phyloP scores from a whole-genome alignment of 805 yeast genomes.

The Cyberlindnera japonica region DNA sequence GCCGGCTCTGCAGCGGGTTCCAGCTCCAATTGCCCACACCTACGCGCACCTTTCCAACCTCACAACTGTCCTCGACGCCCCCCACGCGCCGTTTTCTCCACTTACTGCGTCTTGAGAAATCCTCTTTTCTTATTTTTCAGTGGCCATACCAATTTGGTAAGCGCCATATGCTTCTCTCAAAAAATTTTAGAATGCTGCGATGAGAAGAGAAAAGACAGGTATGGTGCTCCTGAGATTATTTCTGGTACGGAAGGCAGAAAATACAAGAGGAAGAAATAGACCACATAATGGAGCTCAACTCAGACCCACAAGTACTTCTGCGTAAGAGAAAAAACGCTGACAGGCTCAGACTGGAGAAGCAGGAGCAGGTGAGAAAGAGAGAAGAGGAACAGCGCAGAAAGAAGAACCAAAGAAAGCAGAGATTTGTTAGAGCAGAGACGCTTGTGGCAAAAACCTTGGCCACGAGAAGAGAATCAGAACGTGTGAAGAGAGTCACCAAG shows the following conservation, averaged over 20 bases:
- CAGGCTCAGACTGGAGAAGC: conserved; percentile 67
- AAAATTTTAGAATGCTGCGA: conserved; percentile 7
- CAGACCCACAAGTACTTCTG: conserved; percentile 73
- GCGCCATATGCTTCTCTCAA: too few species aligned
- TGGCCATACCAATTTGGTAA: conserved; percentile 2
- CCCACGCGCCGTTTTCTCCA: too few species aligned
- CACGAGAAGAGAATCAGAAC: conserved; percentile 60
- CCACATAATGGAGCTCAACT: conserved; percentile 41
- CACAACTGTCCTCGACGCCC: too few species aligned
- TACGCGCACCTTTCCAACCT: too few species aligned
- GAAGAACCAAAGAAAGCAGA: conserved; percentile 41
- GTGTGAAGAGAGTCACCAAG: conserved; percentile 60
- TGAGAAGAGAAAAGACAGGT: neutral
- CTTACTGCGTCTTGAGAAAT: too few species aligned
- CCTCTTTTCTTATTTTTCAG: neutral
- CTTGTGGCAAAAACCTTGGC: conserved; percentile 64
- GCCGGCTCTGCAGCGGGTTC: too few species aligned
- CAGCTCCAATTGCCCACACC: too few species aligned
- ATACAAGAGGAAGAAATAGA: too few species aligned
- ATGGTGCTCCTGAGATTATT: neutral
- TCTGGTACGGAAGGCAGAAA: too few species aligned
- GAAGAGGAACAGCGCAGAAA: conserved; percentile 42
- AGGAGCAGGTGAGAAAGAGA: conserved; percentile 56
- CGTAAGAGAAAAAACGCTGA: conserved; percentile 79
- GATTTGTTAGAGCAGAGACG: conserved; percentile 71